phyloP scores from a whole-genome alignment of 345 rosid genomes.

The Raphanus sativus region DNA sequence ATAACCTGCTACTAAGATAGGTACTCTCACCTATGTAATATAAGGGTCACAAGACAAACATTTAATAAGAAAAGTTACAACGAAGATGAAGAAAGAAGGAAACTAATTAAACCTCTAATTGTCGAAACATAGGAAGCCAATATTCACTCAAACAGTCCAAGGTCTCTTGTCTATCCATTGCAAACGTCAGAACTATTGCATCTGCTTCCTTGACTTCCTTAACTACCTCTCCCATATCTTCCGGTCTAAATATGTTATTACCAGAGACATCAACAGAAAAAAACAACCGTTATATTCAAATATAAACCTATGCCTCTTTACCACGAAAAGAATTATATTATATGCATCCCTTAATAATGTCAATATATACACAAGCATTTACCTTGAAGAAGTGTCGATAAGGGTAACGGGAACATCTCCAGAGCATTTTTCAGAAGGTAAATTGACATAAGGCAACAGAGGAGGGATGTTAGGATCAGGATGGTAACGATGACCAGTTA shows the following conservation, averaged over 20 bases:
- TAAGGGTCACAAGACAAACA: slow-evolving; percentile 1
- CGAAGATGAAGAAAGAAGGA: background rate
- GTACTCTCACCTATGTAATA: slow-evolving; percentile 73
- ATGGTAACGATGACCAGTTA: slow-evolving; percentile 43
- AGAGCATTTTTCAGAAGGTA: slow-evolving; percentile 57
- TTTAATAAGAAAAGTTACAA: background rate
- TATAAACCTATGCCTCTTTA: background rate
- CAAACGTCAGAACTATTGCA: slow-evolving; percentile 85
- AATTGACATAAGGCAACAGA: slow-evolving; percentile 57
- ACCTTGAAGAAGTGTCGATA: slow-evolving; percentile 87
- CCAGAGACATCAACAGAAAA: background rate
- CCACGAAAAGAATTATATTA: background rate
- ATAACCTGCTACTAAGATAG: slow-evolving; percentile 83
- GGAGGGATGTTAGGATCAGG: slow-evolving; percentile 48
- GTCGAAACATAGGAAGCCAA: slow-evolving; percentile 70
- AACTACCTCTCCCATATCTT: slow-evolving; percentile 60
- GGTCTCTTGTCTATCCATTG: slow-evolving; percentile 63
- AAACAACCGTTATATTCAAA: background rate
- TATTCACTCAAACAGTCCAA: slow-evolving; percentile 63
- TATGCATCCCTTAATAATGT: background rate
- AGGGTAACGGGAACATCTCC: slow-evolving; percentile 40
- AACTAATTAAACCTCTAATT: slow-evolving; percentile 25
- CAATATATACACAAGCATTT: background rate
- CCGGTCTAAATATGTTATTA: slow-evolving; percentile 44
- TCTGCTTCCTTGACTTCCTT: slow-evolving; percentile 77